Evolutionary conservation across 75 land plant genomes (phyloP), one percentile per base, ranked within the genome.

Genomic region (Sequoia sempervirens): DNA sequence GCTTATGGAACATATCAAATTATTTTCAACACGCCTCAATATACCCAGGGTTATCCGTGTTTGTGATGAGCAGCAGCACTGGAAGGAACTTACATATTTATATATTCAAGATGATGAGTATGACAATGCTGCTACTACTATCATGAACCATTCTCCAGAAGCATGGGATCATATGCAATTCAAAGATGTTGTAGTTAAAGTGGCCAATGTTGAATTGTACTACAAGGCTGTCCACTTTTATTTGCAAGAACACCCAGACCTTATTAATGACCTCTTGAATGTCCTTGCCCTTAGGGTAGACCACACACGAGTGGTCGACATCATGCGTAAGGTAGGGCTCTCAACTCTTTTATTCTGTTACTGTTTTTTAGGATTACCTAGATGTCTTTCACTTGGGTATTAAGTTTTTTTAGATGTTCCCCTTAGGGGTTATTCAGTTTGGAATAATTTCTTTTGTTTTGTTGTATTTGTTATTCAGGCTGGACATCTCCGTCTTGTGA

Each of bases 141-240:
- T 97, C 18, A 97, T 97, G 99, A 96, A 93, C 81, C 99, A 97
- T 86, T 97, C 99, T 74, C 99, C 99, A 43, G 98, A 94, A 83
- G 98, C 99, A 52, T 97, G 99, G 99, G 99, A 97, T 47, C 99
- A 97, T 81, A 97, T 97, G 99, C 99, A 97, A 86, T 97, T 97
- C 89, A 97, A 96, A 87, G 99, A 97, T 89, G 95, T 97, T 70
- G 83, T 88, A 47, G 98, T 94, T 83, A 97, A 97, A 89, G 99
- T 97, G 88, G 99, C 98, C 36, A 97, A 95, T 87, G 99, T 97
- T 32, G 99, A 97, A 81, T 92, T 97, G 41, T 95, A 97, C 86
- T 97, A 97, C 86, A 97, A 96, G 89, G 98, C 99, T 18, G 99
- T 93, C 54, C 96, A 97, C 84, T 97, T 97, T 87, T 97, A 97